Conservation (phyloP, 495 filamentous ascomycete genomes). For the Talaromyces nanjingensis region DNA sequence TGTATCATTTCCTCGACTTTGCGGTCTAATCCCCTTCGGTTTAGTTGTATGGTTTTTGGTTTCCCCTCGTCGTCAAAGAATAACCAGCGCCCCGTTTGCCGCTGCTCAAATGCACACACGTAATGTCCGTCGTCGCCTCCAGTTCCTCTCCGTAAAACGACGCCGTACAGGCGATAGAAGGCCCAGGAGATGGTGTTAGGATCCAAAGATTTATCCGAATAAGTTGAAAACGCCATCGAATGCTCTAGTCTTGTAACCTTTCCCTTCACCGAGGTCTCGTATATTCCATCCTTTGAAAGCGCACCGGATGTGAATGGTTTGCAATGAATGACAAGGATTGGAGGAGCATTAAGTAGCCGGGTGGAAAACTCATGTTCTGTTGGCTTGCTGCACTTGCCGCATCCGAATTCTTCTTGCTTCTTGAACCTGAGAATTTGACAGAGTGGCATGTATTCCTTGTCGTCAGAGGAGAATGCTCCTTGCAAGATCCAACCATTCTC, state of each 20-base stretch:
- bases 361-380: background rate
- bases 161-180: conserved; percentile 2
- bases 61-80: background rate
- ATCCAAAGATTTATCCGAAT: background rate
- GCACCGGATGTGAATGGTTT: background rate
- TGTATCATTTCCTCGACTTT: background rate
- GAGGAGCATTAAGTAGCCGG: background rate
- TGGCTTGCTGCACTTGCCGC: too few relatives aligned
- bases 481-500: too few relatives aligned
- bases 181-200: background rate
- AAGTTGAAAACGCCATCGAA: background rate
- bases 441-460: too few relatives aligned
- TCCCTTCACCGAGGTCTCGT: background rate
- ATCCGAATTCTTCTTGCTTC: too few relatives aligned
- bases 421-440: too few relatives aligned
- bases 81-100: background rate
- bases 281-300: background rate
- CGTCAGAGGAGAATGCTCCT: too few relatives aligned
- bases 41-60: background rate
- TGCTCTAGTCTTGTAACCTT: background rate
- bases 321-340: conserved; percentile 1
- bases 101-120: conserved; percentile 3
- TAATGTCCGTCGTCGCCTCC: background rate
- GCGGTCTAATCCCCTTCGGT: background rate
- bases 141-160: background rate